These are phyloP conservation scores for Boletus bicolor DNA, from an alignment of 768 basidiomycete species.

Conservation along the genomic window DNA sequence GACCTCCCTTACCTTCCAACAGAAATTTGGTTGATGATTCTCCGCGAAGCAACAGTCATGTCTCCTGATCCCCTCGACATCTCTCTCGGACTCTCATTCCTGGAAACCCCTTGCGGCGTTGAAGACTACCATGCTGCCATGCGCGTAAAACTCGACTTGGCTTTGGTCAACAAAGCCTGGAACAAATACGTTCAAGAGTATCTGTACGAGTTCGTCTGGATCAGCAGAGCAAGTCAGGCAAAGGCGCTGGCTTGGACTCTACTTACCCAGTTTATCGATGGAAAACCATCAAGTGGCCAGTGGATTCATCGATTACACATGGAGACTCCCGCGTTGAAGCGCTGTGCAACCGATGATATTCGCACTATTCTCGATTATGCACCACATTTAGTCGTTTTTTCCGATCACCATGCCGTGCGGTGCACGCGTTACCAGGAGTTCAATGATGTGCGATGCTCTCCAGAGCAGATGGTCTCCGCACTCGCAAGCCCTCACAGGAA, in stretches of 20 bases:
- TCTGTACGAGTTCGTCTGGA: constrained; percentile 71
- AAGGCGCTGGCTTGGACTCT: constrained; percentile 44
- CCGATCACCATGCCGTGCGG: constrained; percentile 63
- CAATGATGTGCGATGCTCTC: constrained; percentile 45
- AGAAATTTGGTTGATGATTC: constrained; percentile 65
- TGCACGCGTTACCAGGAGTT: constrained; percentile 47
- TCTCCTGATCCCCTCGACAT: constrained; percentile 46
- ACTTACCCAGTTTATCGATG: constrained; percentile 40
- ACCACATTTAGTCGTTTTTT: constrained; percentile 55
- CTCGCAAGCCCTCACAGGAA: constrained; percentile 52
- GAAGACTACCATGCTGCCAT: constrained; percentile 47
- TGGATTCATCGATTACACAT: constrained; percentile 66
- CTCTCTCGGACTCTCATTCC: constrained; percentile 54
- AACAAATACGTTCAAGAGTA: constrained; percentile 50
- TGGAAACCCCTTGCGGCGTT: constrained; percentile 44
- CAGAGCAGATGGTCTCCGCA: constrained; percentile 55
- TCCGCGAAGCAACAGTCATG: constrained; percentile 53
- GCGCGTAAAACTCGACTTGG: constrained; percentile 46
- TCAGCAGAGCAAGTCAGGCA: constrained; percentile 51
- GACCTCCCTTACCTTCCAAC: constrained; percentile 49
- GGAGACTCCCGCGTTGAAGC: constrained; percentile 61
- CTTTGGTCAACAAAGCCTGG: constrained; percentile 57
- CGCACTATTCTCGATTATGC: constrained; percentile 67
- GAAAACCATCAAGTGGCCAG: constrained; percentile 38
- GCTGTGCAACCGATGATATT: constrained; percentile 63